phyloP scores from a whole-genome alignment of 306 rosid genomes.

The Astragalus glycyphyllos region DNA sequence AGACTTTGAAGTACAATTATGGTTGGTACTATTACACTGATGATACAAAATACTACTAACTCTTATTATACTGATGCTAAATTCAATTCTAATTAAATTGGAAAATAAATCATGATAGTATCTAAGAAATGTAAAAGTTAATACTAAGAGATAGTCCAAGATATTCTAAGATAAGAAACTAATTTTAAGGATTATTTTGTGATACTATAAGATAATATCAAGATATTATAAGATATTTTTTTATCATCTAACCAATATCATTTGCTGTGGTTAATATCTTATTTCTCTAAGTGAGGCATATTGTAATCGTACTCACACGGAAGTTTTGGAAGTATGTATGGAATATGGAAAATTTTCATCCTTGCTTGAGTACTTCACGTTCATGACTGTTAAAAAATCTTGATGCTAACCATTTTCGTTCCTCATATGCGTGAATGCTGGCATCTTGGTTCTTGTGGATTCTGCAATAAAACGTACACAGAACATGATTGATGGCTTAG shows the following conservation, averaged over 20 bases:
- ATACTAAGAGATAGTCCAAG: not conserved
- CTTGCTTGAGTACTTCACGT: constrained; percentile 18
- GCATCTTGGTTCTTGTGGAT: constrained; percentile 40
- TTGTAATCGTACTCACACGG: not conserved
- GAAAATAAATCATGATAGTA: not conserved
- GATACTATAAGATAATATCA: not conserved
- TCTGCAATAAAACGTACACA: constrained; percentile 57
- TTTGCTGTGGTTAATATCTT: constrained; percentile 11
- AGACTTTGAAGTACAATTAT: not conserved
- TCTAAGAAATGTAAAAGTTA: not conserved
- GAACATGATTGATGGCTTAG: constrained; percentile 99
- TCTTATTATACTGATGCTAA: not conserved
- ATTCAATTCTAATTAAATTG: not conserved
- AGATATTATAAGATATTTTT: too few species aligned
- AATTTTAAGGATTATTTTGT: not conserved
- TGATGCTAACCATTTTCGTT: constrained; percentile 35
- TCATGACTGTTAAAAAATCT: constrained; percentile 7
- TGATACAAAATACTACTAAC: constrained; percentile 6
- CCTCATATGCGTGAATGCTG: constrained; percentile 33
- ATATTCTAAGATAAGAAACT: not conserved
- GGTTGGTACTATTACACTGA: not conserved
- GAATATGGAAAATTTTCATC: not conserved
- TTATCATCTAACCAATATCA: not conserved
- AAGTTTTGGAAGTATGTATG: constrained; percentile 16
- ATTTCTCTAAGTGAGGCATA: constrained; percentile 4